Conservation (phyloP, 305 asterid species). For the Vinca major region DNA sequence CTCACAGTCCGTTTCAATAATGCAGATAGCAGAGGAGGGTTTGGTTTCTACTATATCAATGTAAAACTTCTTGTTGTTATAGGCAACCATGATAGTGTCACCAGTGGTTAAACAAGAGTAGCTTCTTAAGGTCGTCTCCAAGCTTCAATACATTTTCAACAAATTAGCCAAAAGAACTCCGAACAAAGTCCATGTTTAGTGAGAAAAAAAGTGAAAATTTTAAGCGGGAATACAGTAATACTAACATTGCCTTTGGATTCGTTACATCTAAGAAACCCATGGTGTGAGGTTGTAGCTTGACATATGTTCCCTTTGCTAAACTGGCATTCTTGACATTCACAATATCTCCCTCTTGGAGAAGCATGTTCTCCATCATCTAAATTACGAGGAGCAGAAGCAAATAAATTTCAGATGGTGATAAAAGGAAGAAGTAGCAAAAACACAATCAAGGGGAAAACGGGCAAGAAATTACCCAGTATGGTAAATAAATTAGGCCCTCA, state of each 20-base stretch:
- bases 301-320: slow-evolving; percentile 34
- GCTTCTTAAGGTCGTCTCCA: slow-evolving; percentile 29
- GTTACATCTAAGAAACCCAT: slow-evolving; percentile 34
- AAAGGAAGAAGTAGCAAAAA: neutral
- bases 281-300: slow-evolving; percentile 41
- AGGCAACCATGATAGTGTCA: slow-evolving; percentile 32
- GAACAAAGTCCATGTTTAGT: neutral
- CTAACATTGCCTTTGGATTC: slow-evolving; percentile 47
- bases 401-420: neutral
- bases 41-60: slow-evolving; percentile 31
- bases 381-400: neutral
- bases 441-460: neutral
- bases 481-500: slow-evolving; percentile 41
- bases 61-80: slow-evolving; percentile 28
- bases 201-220: neutral
- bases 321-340: slow-evolving; percentile 29
- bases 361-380: slow-evolving; percentile 50
- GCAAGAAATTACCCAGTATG: slow-evolving; percentile 28
- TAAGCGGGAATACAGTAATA: slow-evolving; percentile 1
- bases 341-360: slow-evolving; percentile 37
- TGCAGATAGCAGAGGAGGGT: slow-evolving; percentile 29
- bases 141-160: slow-evolving; percentile 16
- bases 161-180: neutral
- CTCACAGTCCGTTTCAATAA: slow-evolving; percentile 32
- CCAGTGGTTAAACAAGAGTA: slow-evolving; percentile 36